These are phyloP conservation scores for Rhizomucor pusillus DNA, from an alignment of 371 early-diverging fungal genomes.

Conservation along the genomic window DNA sequence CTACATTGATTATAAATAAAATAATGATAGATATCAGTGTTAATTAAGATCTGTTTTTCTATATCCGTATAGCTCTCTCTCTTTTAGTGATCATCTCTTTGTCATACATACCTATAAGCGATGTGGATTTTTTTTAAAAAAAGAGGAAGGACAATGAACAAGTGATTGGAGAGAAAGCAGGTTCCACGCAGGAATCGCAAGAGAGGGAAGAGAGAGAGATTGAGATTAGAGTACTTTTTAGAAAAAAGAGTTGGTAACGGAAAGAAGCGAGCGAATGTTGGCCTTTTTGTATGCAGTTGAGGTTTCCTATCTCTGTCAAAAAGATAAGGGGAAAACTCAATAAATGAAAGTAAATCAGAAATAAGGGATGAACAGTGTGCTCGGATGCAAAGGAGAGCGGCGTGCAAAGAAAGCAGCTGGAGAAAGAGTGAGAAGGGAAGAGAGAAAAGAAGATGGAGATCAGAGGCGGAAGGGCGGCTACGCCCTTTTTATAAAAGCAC, in stretches of 20 bases:
- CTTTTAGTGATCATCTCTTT: not conserved
- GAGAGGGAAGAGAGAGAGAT: too few species aligned
- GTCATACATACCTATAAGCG: not conserved
- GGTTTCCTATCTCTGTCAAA: slow-evolving; percentile 16
- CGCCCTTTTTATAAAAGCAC: too few species aligned
- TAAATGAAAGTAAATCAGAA: slow-evolving; percentile 19
- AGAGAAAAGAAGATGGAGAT: not conserved
- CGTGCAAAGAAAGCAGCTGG: not conserved
- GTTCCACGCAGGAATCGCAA: slow-evolving; percentile 8
- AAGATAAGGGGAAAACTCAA: slow-evolving; percentile 11
- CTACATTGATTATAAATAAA: too few species aligned
- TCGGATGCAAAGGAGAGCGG: not conserved
- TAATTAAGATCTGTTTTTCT: not conserved
- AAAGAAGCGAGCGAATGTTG: slow-evolving; percentile 2
- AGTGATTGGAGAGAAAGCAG: slow-evolving; percentile 7
- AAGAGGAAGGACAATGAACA: too few species aligned
- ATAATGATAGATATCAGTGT: too few species aligned
- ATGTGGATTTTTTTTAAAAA: too few species aligned
- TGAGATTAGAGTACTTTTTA: slow-evolving; percentile 21
- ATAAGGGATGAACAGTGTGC: slow-evolving; percentile 12
- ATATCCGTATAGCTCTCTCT: not conserved
- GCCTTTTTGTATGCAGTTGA: slow-evolving; percentile 5
- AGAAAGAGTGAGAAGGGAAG: not conserved
- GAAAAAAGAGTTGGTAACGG: slow-evolving; percentile 1
- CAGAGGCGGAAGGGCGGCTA: too few species aligned